These are phyloP conservation scores for Nitzschia inconspicua DNA, from an alignment of 108 stramenopile species.

Conservation along the genomic window DNA sequence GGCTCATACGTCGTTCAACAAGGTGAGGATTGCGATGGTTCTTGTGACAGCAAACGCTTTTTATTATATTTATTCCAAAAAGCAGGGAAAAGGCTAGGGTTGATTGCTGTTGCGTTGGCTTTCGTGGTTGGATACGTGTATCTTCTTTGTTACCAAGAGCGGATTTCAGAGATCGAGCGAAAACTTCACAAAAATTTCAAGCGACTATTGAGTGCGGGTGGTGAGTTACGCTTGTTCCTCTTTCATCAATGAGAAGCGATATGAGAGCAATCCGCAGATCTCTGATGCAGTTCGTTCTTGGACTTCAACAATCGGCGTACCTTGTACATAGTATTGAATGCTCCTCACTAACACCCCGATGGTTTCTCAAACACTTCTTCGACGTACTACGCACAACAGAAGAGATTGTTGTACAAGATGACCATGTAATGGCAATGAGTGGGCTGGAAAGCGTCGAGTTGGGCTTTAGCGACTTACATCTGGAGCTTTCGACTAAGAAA, in stretches of 20 bases:
- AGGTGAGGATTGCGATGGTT: neutral
- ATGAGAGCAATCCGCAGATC: too few relatives aligned
- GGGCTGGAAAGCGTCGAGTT: constrained; percentile 41
- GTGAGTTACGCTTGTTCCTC: too few relatives aligned
- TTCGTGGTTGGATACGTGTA: neutral
- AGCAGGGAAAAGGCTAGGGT: neutral
- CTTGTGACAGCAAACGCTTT: neutral
- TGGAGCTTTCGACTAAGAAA: constrained; percentile 39
- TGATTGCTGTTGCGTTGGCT: neutral
- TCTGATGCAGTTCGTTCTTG: too few relatives aligned
- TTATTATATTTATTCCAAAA: too few relatives aligned
- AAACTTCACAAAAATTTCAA: too few relatives aligned
- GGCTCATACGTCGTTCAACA: neutral
- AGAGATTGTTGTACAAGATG: constrained; percentile 6
- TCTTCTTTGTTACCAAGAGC: neutral
- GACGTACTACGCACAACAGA: neutral
- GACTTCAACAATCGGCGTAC: too few relatives aligned
- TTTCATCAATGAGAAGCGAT: too few relatives aligned
- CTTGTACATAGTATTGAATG: too few relatives aligned
- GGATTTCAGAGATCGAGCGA: neutral
- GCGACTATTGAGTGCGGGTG: too few relatives aligned
- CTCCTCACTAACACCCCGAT: too few relatives aligned
- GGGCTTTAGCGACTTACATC: constrained; percentile 57
- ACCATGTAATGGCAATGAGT: constrained; percentile 6
- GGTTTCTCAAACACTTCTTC: too few relatives aligned